Evolutionary conservation across 208 protist species (phyloP), one percentile per base, ranked within the genome.

Genomic region (Leishmania tropica): DNA sequence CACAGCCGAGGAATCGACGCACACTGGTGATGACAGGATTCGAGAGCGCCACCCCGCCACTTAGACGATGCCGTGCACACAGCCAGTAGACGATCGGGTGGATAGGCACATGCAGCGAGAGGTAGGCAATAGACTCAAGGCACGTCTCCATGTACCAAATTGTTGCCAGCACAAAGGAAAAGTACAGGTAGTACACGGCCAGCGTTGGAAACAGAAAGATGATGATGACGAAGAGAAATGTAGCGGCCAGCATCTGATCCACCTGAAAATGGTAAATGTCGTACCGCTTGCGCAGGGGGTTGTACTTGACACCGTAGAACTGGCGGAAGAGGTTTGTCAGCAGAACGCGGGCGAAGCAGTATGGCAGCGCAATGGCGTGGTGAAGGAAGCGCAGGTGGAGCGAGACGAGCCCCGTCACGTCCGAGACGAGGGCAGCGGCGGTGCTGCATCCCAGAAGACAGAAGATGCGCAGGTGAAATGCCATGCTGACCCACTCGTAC

Each of bases 161-260:
- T 10, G 85, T 88, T 6, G 86, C 73, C 31, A 93, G 88, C 17
- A 96, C 85, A 6, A 95, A 83, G 35, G 94, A 89, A 81, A 99
- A 99, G 80, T 97, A 98, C 15, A 97, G 71, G 86, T 98, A 99
- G 89, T 99, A 99, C 15, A 98, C 91, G 6, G 87, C 84, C 11
- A 98, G 81, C 2, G 98, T 99, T 11, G 97, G 97, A 62, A 98
- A 94, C 28, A 99, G 88, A 71, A 99, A 98, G 40, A 95, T 85
- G 37, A 91, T 83, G 3, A 98, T 89, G 40, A 94, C 95, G 68
- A 98, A 98, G 17, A 99, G 82, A 77, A 99, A 83, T 2, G 96
- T 99, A 0, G 93, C 96, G 17, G 97, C 84, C 28, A 99, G 88
- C 87, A 98, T 93, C 85, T 99, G 96, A 76, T 99, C 94, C 51